A percentile compares a stretch with the other conserved stretches of the same genome.
phyloP scores from a whole-genome alignment of 2,329 filamentous ascomycete species.

The Colletotrichum endophyticum region DNA sequence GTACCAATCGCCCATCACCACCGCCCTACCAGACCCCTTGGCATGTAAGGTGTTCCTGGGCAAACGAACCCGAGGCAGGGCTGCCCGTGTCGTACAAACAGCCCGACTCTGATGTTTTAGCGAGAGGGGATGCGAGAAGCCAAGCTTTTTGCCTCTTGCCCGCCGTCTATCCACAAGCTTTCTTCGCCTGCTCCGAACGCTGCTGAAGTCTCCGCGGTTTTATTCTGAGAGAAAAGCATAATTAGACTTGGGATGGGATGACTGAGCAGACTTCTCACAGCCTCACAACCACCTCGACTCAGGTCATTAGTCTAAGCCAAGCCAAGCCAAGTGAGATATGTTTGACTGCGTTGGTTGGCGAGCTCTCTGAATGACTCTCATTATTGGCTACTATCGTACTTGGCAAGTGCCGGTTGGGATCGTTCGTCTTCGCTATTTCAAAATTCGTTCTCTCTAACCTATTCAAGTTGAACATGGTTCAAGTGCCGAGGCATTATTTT shows the following conservation, averaged over 20 bases:
- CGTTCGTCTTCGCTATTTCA: neutral
- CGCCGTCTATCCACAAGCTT: neutral
- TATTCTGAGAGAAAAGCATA: neutral
- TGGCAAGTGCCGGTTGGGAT: neutral
- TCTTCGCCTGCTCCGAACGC: neutral
- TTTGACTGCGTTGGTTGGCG: neutral
- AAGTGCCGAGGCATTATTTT: neutral
- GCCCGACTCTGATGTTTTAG: neutral
- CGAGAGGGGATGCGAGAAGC: neutral
- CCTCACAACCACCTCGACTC: neutral
- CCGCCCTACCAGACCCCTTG: neutral
- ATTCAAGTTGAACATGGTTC: neutral
- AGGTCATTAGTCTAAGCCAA: neutral
- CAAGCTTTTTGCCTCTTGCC: neutral
- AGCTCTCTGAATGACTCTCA: neutral
- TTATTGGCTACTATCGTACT: neutral
- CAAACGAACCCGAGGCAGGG: neutral
- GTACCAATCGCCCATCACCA: neutral
- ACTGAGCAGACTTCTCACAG: neutral
- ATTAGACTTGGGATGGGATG: neutral
- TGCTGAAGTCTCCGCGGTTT: neutral
- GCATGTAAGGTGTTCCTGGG: neutral
- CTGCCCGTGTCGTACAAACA: neutral
- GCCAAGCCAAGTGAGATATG: neutral
- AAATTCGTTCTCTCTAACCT: neutral